A percentile compares a stretch with the other conserved stretches of the same genome.
These are phyloP conservation scores for Limtongia smithiae DNA, from an alignment of 805 yeast species.

Conservation along the genomic window DNA sequence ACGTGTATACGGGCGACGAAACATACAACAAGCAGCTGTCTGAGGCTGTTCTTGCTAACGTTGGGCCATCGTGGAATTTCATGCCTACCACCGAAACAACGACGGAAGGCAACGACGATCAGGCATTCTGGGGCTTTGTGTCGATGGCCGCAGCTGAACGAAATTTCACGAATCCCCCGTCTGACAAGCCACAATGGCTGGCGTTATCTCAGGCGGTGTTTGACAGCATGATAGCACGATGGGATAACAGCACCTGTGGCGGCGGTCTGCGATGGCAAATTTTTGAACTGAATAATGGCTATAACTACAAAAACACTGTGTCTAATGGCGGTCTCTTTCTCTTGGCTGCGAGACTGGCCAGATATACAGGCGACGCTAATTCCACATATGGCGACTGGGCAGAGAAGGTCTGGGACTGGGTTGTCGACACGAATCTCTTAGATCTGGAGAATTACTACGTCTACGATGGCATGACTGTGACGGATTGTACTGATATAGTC, in stretches of 20 bases:
- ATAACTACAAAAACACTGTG: slow-evolving; percentile 85
- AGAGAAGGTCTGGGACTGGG: slow-evolving; percentile 73
- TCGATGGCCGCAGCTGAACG: slow-evolving; percentile 90
- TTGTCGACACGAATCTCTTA: slow-evolving; percentile 47
- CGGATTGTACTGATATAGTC: slow-evolving; percentile 58
- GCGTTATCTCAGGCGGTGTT: slow-evolving; percentile 82
- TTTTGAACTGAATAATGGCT: slow-evolving; percentile 90
- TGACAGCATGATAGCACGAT: slow-evolving; percentile 83
- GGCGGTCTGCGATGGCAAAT: slow-evolving; percentile 98
- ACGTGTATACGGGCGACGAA: slow-evolving; percentile 65
- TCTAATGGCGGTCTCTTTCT: slow-evolving; percentile 79
- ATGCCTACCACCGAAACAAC: slow-evolving; percentile 84
- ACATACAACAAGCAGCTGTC: slow-evolving; percentile 59
- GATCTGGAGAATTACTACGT: slow-evolving; percentile 32
- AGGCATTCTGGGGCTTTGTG: slow-evolving; percentile 94
- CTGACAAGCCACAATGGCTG: slow-evolving; percentile 69
- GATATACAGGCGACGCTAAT: slow-evolving; percentile 76
- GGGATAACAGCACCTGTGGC: slow-evolving; percentile 71
- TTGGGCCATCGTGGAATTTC: slow-evolving; percentile 69
- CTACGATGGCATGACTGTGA: slow-evolving; percentile 52
- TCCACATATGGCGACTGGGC: slow-evolving; percentile 68
- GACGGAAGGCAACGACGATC: slow-evolving; percentile 97
- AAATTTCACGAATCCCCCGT: slow-evolving; percentile 69
- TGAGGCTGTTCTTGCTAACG: slow-evolving; percentile 67
- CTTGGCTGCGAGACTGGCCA: slow-evolving; percentile 76